Conservation (phyloP, 768 basidiomycete genomes). For the Hygrophorus russula region DNA sequence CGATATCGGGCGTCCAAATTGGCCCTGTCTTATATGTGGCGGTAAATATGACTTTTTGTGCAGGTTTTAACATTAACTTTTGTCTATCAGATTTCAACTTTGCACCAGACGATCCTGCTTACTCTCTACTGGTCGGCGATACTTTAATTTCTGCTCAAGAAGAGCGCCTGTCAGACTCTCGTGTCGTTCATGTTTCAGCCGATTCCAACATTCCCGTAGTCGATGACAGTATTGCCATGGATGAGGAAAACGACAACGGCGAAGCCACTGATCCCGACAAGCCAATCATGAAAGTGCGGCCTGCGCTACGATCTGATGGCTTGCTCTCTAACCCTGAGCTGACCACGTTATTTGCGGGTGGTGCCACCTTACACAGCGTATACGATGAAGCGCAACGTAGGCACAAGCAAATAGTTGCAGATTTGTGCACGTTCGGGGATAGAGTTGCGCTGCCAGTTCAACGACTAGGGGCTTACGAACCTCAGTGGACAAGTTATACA, state of each 20-base stretch:
- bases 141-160: conserved; percentile 44
- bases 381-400: conserved; percentile 48
- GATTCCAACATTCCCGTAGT: conserved; percentile 42
- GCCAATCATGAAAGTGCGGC: conserved; percentile 65
- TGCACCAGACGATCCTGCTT: conserved; percentile 69
- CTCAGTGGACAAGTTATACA: conserved; percentile 83
- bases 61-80: not conserved
- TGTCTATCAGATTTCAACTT: conserved; percentile 75
- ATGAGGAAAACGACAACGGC: conserved; percentile 39
- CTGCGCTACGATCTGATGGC: conserved; percentile 49
- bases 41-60: conserved; percentile 34
- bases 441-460: conserved; percentile 27
- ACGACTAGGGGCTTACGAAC: conserved; percentile 54
- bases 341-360: conserved; percentile 27
- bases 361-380: conserved; percentile 41
- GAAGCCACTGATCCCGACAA: conserved; percentile 53
- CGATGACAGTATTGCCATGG: conserved; percentile 13
- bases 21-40: conserved; percentile 80
- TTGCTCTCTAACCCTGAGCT: conserved; percentile 55
- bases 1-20: conserved; percentile 30
- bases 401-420: conserved; percentile 9
- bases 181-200: conserved; percentile 61
- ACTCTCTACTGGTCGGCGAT: conserved; percentile 63
- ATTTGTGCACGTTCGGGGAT: conserved; percentile 37
- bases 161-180: conserved; percentile 43